Evolutionary conservation across 345 rosid species (phyloP).

Genomic region (Rhodamnia rubescens): DNA sequence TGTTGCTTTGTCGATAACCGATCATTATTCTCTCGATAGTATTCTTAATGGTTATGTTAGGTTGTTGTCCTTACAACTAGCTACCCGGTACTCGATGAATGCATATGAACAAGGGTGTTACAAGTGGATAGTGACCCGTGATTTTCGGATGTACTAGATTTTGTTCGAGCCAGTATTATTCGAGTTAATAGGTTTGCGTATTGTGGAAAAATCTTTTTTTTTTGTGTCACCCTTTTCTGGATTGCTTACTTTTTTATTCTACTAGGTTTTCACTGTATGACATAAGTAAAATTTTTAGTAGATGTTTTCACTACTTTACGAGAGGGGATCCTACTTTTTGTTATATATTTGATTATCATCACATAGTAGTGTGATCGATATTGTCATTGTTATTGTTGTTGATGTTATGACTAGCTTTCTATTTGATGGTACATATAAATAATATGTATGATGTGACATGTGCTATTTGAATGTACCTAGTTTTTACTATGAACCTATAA

Average conservation of each 20-base stretch:
- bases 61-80: neutral
- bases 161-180: too few relatives aligned
- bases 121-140: neutral
- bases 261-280: neutral
- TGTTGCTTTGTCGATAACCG: neutral
- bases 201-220: neutral
- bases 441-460: too few relatives aligned
- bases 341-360: neutral
- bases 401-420: neutral
- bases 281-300: neutral
- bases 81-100: neutral
- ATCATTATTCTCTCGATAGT: too few relatives aligned
- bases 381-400: neutral
- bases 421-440: neutral
- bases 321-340: neutral
- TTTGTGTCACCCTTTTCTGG: neutral
- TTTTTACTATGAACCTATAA: too few relatives aligned
- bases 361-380: neutral
- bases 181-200: neutral
- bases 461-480: too few relatives aligned
- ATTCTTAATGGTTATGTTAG: neutral
- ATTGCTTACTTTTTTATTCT: neutral
- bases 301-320: neutral
- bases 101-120: neutral
- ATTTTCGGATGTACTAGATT: too few relatives aligned